Conservation (phyloP, 305 asterid genomes). For the Fraxinus dipetala region DNA sequence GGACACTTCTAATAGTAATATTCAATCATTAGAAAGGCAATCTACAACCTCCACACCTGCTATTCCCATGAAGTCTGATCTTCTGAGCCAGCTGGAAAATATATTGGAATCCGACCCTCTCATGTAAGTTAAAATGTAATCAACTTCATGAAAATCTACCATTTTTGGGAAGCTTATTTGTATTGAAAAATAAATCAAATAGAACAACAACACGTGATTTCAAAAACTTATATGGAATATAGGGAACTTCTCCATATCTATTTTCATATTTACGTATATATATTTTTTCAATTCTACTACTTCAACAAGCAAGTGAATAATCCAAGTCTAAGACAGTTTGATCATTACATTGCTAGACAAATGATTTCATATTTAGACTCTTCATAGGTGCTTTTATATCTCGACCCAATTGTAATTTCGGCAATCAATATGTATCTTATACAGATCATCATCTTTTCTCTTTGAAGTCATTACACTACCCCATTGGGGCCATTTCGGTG, state of each 20-base stretch:
- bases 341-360: background rate
- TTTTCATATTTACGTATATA: background rate
- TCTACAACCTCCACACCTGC: background rate
- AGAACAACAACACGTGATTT: background rate
- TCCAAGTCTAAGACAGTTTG: background rate
- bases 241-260: background rate
- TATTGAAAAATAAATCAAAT: background rate
- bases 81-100: slow-evolving; percentile 49
- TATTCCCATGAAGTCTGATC: slow-evolving; percentile 18
- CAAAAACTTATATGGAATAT: background rate
- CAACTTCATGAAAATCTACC: background rate
- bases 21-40: background rate
- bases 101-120: slow-evolving; percentile 64
- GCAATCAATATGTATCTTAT: background rate
- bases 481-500: background rate
- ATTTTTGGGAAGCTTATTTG: background rate
- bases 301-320: background rate
- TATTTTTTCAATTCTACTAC: background rate
- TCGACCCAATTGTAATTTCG: background rate
- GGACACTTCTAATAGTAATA: background rate
- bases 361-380: background rate
- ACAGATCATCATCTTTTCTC: background rate
- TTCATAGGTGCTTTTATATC: background rate
- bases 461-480: background rate
- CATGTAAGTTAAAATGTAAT: slow-evolving; percentile 40